Base-by-base conservation (phyloP, 352 stramenopile genomes). In the Globisporangium yorkense region DNA sequence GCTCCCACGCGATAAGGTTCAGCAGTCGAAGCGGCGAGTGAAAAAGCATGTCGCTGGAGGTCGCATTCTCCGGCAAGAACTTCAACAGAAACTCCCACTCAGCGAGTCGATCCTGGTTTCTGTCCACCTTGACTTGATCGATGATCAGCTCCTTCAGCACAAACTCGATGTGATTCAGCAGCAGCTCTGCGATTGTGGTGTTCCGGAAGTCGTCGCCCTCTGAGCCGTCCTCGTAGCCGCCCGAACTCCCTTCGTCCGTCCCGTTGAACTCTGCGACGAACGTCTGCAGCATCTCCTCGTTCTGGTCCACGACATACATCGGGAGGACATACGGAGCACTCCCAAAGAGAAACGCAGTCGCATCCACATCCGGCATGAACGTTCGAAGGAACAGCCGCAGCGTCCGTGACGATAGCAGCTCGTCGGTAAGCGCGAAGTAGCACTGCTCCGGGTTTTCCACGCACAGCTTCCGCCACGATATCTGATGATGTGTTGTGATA, bases 11-110 rank as follows among this genome's bases (percentile, higher is more conserved):
- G 20, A 91, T 45, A 31, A 82, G 61, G 37, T 84, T 87, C 47
- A 87, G 65, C 46, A 91, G 49, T 47, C 74, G 74, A 39, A 89
- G 33, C 1, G 79, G 60, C 10, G 72, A 75, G 41, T 82, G 70
- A 1, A 56, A 72, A 50, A 91, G 80, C 20, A 87, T 65, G 64
- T 91, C 81, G 46, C 68, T 67, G 29, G 84, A 67, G 9, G 72
- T 87, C 24, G 63, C 68, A 44, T 89, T 84, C 51, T 86, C 72
- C 13, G 74, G 76, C 37, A 89, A 59, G 35, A 85, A 86, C 52
- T 78, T 76, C 48, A 89, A 74, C 46, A 91, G 61, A 59, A 91
- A 91, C 37, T 88, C 79, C 76, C 73, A 88, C 62, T 87, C 77
- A 20, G 70, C 74, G 5, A 87, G 24, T 9, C 72, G 66, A 24